Base-by-base conservation (phyloP, 2,329 filamentous ascomycete genomes). In the Xylaria sp. region DNA sequence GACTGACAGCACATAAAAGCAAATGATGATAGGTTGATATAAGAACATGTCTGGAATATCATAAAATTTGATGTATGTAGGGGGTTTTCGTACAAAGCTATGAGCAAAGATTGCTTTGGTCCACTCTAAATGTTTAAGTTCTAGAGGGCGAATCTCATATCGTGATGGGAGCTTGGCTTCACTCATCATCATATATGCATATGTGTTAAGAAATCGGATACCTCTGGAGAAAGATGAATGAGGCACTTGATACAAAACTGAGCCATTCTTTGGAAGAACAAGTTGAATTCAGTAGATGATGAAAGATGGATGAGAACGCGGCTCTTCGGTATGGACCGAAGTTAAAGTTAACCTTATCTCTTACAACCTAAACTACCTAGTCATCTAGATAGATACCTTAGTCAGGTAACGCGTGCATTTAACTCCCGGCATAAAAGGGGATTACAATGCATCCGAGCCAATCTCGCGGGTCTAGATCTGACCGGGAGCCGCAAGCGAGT, bases 81-180 rank as follows among this genome's bases (percentile, higher is more conserved):
- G 34, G 57, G 7, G 2, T 23, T 48, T 53, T n/a, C 63, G 9
- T 66, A 69, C 67, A 52, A 63, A 63, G 52, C 67, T 69, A 56
- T 69, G 65, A 55, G 67, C 67, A 20, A 69, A 64, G 12, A 69
- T 1, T 4, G 64, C 67, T 56, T 67, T 67, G n/a, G 65, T 61
- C 67, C 64, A 67, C 34, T 69, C 65, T 10, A 67, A 25, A 18
- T 69, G 67, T 48, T 64, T 20, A 32, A 62, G 46, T 41, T 61
- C 45, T 0, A 69, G 57, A 4, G 67, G 50, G 13, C 67, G 67
- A 23, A 69, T 69, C 52, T 65, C 67, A 61, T 64, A 69, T 30
- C 67, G 55, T 15, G 67, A 41, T 7, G 65, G n/a, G 36, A 69
- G 59, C 34, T 63, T 63, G 4, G 43, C 55, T 15, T 66, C 60